These are phyloP conservation scores for Trichoderma brevicompactum DNA, from an alignment of 2,329 filamentous ascomycete species.

Conservation along the genomic window DNA sequence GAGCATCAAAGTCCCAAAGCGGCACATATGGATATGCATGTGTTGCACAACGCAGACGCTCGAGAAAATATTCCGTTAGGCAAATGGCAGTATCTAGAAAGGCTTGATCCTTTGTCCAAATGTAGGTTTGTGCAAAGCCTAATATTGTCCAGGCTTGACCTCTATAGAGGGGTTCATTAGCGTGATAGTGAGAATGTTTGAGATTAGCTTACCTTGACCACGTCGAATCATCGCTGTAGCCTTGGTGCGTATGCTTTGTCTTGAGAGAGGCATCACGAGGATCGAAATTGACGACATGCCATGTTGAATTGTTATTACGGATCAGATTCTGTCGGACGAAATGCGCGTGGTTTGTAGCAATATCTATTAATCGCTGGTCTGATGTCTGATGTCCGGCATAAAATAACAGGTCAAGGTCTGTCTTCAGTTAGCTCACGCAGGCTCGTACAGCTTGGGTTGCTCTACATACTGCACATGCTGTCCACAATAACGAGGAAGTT, in stretches of 20 bases:
- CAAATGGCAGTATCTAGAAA: slow-evolving; percentile 51
- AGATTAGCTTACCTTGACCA: slow-evolving; percentile 45
- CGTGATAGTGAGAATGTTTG: too few relatives aligned
- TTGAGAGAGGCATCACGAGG: slow-evolving; percentile 46
- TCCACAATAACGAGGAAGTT: slow-evolving; percentile 49
- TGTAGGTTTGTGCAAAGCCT: slow-evolving; percentile 54
- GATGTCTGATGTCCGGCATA: slow-evolving; percentile 44
- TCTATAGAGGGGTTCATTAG: not conserved
- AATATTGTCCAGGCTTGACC: slow-evolving; percentile 56
- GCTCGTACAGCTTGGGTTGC: too few relatives aligned
- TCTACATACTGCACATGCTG: slow-evolving; percentile 43
- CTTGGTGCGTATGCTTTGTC: slow-evolving; percentile 48
- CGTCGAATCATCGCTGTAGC: slow-evolving; percentile 50
- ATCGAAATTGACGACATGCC: slow-evolving; percentile 53
- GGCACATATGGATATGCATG: slow-evolving; percentile 37
- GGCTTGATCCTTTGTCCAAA: slow-evolving; percentile 46
- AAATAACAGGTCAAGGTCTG: slow-evolving; percentile 44
- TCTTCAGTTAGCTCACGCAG: not conserved
- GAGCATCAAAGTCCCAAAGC: slow-evolving; percentile 47
- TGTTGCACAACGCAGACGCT: slow-evolving; percentile 37
- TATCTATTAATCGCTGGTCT: slow-evolving; percentile 38
- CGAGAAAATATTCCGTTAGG: slow-evolving; percentile 53
- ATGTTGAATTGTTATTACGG: slow-evolving; percentile 41
- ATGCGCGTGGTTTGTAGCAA: slow-evolving; percentile 47
- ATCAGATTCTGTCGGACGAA: slow-evolving; percentile 45